These are phyloP conservation scores for Pythium aquatile DNA, from an alignment of 352 stramenopile species.

Conservation along the genomic window DNA sequence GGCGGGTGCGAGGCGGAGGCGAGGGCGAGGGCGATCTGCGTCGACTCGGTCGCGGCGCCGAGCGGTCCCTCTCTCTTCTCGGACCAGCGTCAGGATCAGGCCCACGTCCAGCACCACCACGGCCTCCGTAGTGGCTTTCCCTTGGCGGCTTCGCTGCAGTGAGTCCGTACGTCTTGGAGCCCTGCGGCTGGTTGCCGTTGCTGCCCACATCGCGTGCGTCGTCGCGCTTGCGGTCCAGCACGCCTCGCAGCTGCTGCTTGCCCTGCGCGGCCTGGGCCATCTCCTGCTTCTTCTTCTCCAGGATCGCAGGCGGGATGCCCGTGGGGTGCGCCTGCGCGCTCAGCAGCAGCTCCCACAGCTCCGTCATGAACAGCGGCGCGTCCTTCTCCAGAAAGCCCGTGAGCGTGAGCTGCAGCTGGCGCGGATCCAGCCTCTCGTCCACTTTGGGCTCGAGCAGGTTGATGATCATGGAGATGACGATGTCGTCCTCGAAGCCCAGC, in stretches of 20 bases:
- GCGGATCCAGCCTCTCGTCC: constrained; percentile 73
- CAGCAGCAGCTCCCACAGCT: constrained; percentile 89
- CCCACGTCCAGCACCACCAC: background rate
- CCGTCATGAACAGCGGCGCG: constrained; percentile 75
- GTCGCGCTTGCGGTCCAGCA: constrained; percentile 53
- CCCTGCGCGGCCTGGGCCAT: constrained; percentile 58
- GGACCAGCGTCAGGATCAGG: background rate
- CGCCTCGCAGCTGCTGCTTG: constrained; percentile 56
- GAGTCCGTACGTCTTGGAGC: constrained; percentile 14
- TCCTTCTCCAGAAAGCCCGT: constrained; percentile 93
- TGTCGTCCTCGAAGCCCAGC: constrained; percentile 91
- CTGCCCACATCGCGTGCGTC: constrained; percentile 15
- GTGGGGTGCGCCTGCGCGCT: constrained; percentile 86
- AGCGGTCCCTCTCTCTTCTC: constrained; percentile 2
- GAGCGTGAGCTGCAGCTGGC: constrained; percentile 86
- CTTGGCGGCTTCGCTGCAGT: background rate
- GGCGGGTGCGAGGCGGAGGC: constrained; percentile 2
- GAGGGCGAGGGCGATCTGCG: constrained; percentile 17
- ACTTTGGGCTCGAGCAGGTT: constrained; percentile 84
- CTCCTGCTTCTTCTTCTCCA: constrained; percentile 92
- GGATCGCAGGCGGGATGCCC: constrained; percentile 82
- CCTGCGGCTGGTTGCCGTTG: background rate
- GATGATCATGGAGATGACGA: constrained; percentile 82
- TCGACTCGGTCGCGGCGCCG: constrained; percentile 17
- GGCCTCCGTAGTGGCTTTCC: background rate